Conservation (phyloP, 768 basidiomycete species). For the Mycena rosella region DNA sequence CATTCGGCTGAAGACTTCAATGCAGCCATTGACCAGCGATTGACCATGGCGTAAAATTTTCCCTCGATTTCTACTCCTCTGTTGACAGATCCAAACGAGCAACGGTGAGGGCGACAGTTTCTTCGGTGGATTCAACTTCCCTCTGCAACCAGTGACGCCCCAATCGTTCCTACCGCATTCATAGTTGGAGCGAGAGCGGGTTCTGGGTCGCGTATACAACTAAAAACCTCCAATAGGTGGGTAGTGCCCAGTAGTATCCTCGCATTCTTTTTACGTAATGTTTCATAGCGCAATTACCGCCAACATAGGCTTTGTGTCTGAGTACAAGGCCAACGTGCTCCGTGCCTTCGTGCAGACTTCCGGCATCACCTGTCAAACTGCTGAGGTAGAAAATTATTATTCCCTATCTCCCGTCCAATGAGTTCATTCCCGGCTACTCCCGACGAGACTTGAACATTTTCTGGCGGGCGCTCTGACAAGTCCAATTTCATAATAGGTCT, state of each 20-base stretch:
- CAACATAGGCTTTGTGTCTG: background rate
- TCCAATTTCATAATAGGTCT: too few relatives aligned
- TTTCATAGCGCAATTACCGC: conserved; percentile 16
- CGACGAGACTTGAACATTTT: too few relatives aligned
- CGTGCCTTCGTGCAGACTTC: too few relatives aligned
- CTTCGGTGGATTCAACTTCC: conserved; percentile 10
- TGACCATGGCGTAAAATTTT: conserved; percentile 26
- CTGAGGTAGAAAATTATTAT: too few relatives aligned
- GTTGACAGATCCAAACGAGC: conserved; percentile 9
- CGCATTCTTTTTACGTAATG: too few relatives aligned
- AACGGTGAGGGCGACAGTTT: conserved; percentile 14
- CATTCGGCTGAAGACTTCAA: conserved; percentile 28
- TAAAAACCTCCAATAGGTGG: conserved; percentile 30
- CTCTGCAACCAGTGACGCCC: conserved; percentile 16
- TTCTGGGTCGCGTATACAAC: conserved; percentile 12
- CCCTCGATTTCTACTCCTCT: background rate
- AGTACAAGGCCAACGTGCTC: too few relatives aligned
- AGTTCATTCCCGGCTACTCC: too few relatives aligned
- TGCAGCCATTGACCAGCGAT: conserved; percentile 12
- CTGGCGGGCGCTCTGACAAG: too few relatives aligned
- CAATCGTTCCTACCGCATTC: background rate
- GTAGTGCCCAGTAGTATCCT: too few relatives aligned
- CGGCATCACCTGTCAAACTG: too few relatives aligned
- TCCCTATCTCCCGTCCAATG: too few relatives aligned
- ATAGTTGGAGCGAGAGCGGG: conserved; percentile 21